phyloP scores from a whole-genome alignment of 805 yeast genomes.

The Wickerhamiella slavikovae region DNA sequence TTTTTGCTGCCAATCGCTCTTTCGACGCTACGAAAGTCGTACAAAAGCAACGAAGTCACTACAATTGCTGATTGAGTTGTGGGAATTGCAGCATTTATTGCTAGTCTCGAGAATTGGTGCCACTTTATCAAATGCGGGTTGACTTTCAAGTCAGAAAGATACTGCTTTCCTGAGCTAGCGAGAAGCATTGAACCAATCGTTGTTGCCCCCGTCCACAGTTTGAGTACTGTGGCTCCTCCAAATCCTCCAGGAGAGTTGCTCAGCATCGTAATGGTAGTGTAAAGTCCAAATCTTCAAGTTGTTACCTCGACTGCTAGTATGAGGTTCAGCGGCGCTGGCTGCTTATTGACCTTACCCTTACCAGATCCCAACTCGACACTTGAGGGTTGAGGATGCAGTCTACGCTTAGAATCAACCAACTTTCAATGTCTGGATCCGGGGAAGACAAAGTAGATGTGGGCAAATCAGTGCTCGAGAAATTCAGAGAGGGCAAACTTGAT shows the following conservation, averaged over 20 bases:
- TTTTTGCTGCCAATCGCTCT: constrained; percentile 3
- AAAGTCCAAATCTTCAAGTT: too few relatives aligned
- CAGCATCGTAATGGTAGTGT: too few relatives aligned
- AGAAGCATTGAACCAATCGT: constrained; percentile 1
- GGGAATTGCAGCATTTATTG: constrained; percentile 2
- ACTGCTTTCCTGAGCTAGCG: constrained; percentile 1
- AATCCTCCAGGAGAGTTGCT: constrained; percentile 4
- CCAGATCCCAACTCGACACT: too few relatives aligned
- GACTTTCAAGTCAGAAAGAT: constrained; percentile 1
- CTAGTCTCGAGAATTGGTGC: constrained; percentile 5
- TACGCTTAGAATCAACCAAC: too few relatives aligned
- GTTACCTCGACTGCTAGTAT: too few relatives aligned
- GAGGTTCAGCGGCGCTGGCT: too few relatives aligned
- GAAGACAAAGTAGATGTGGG: too few relatives aligned
- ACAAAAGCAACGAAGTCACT: constrained; percentile 2
- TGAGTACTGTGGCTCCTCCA: constrained; percentile 2
- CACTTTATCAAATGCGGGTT: constrained; percentile 3
- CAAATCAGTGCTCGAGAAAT: too few relatives aligned
- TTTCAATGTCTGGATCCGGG: too few relatives aligned
- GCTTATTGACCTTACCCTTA: too few relatives aligned
- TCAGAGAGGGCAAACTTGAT: too few relatives aligned
- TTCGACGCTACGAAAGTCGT: constrained; percentile 5
- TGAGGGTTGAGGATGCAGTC: too few relatives aligned
- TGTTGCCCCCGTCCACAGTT: neutral
- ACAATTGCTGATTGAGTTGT: constrained; percentile 3